These are phyloP conservation scores for Neonectria punicea DNA, from an alignment of 2,329 filamentous ascomycete species.

Conservation along the genomic window DNA sequence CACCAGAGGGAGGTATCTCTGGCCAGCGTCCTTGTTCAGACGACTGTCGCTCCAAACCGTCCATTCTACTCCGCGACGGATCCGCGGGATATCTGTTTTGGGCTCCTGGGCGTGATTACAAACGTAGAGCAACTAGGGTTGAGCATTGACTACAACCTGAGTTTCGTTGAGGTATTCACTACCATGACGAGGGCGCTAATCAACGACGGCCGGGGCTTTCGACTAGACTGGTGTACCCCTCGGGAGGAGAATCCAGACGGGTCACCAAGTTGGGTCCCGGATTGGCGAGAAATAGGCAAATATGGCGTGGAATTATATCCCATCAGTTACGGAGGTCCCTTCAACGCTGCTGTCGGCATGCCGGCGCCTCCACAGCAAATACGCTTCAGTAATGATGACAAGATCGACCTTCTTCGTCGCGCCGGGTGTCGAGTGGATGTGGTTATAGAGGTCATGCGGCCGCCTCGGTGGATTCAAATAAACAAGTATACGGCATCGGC, in stretches of 20 bases:
- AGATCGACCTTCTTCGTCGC: not conserved
- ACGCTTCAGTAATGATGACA: not conserved
- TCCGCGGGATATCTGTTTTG: not conserved
- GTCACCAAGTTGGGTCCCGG: not conserved
- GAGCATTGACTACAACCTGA: not conserved
- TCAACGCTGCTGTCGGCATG: not conserved
- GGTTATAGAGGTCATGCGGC: not conserved
- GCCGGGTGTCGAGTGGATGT: not conserved
- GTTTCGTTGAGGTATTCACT: not conserved
- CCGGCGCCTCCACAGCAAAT: not conserved
- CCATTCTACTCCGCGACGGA: not conserved
- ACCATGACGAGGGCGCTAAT: not conserved
- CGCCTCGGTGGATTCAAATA: not conserved
- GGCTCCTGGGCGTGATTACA: not conserved
- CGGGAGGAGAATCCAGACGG: not conserved
- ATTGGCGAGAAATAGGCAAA: not conserved
- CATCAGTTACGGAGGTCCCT: not conserved
- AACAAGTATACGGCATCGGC: not conserved
- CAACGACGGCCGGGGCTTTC: too few species aligned
- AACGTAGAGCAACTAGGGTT: not conserved
- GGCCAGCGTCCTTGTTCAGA: not conserved
- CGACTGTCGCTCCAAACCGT: not conserved
- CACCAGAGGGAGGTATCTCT: not conserved
- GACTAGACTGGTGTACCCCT: not conserved
- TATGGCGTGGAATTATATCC: not conserved